Evolutionary conservation across 1,284 basidiomycete species (phyloP), one percentile per base, ranked within the genome.

Genomic region (Apiotrichum laibachii): DNA sequence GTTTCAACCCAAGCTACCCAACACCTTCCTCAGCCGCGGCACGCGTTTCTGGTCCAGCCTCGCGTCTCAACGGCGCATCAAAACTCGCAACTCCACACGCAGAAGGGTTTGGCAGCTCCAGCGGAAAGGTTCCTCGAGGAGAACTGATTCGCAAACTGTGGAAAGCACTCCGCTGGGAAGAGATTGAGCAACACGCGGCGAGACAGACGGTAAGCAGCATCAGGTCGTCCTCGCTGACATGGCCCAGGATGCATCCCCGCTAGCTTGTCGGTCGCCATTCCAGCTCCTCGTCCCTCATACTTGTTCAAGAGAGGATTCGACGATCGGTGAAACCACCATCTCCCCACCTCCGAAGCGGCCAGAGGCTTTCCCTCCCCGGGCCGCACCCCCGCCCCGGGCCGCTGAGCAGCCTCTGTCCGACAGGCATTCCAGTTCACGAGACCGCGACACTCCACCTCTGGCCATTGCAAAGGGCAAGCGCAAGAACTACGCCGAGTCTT

Each of bases 131-230:
- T 11, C 62, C 68, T 10, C 50, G 73, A 39, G 76, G 76, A 8
- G 76, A 76, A 48, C 58, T 77, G 40, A 62, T 77, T 15, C 61
- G 70, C 54, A 72, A 73, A 52, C 56, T 77, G 19, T 76, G 73
- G 72, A 77, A 76, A 56, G 72, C 67, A 0, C 37, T 77, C 4
- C 56, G 73, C 21, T 76, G 73, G 72, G 73, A 76, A 45, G 72
- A 76, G 48, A 68, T 76, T 2, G 73, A 76, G 50, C 57, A 72
- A 18, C 76, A 77, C 55, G 59, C 73, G 4, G 15, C 39, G 26
- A 33, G 42, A 7, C 13, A 35, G 2, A 11, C 11, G 10, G 52
- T 26, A 47, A 8, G 35, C 35, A 2, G 6, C 6, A 12, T 12
- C 4, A 6, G 13, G 15, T 16, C 8, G 19, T 16, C n/a, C 13